Conservation (phyloP, 768 basidiomycete species). For the Candolleomyces efflorescens region DNA sequence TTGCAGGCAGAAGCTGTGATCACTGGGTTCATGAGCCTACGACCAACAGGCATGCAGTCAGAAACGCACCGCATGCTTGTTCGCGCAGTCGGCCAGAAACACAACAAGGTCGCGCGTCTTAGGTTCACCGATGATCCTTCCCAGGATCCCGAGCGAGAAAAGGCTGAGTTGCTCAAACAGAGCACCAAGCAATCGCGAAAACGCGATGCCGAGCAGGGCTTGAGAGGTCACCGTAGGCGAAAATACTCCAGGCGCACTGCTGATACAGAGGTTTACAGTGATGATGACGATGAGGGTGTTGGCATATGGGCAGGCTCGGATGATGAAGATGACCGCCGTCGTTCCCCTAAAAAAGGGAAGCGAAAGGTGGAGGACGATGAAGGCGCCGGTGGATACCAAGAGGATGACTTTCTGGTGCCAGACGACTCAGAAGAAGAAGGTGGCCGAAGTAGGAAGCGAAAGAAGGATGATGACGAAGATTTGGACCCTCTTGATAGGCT, state of each 20-base stretch:
- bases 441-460: slow-evolving; percentile 33
- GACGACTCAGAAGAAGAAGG: slow-evolving; percentile 72
- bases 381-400: slow-evolving; percentile 52
- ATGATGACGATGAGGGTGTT: slow-evolving; percentile 63
- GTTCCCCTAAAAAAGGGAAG: slow-evolving; percentile 40
- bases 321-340: slow-evolving; percentile 49
- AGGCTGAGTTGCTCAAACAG: slow-evolving; percentile 60
- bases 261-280: slow-evolving; percentile 46
- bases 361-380: slow-evolving; percentile 26
- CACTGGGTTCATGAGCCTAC: slow-evolving; percentile 78
- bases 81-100: slow-evolving; percentile 79
- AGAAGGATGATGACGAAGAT: slow-evolving; percentile 35
- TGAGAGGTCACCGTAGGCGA: slow-evolving; percentile 45
- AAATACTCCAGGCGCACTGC: slow-evolving; percentile 36
- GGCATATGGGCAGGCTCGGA: slow-evolving; percentile 47
- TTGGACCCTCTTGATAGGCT: slow-evolving; percentile 67
- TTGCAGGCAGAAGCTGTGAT: slow-evolving; percentile 83
- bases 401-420: slow-evolving; percentile 82
- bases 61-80: slow-evolving; percentile 89
- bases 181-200: slow-evolving; percentile 62
- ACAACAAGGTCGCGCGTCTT: slow-evolving; percentile 75
- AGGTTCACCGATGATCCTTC: slow-evolving; percentile 78
- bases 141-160: slow-evolving; percentile 72
- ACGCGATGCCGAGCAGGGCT: slow-evolving; percentile 45
- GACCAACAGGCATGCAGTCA: slow-evolving; percentile 87